Evolutionary conservation across 2,329 filamentous ascomycete genomes (phyloP), one percentile per base, ranked within the genome.

Genomic region (Fonsecaea pugnacius): DNA sequence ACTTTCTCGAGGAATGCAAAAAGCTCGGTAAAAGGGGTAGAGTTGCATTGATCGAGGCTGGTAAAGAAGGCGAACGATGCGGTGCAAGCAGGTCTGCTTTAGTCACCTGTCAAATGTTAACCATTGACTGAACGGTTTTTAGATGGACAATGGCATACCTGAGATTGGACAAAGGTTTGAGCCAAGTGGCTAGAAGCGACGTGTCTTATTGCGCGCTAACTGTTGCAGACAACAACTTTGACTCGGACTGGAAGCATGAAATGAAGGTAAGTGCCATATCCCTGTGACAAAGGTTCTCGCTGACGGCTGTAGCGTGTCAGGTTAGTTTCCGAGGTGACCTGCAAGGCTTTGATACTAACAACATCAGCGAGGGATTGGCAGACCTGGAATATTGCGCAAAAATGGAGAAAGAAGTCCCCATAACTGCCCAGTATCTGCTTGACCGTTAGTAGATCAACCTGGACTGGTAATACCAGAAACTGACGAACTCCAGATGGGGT

Each of bases 81-180:
- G 77, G 77, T 46, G 77, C 77, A 38, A 77, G 73, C 8, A 72
- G 76, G 56, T 78, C 18, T 54, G 60, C 43, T 36, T 24, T 27
- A 27, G 16, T 6, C 10, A n/a, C 27, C 36, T 12, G n/a, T 10
- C 55, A 7, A 24, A 12, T n/a, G 24, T 24, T 14, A 27, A 12
- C 16, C 16, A 14, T 56, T 40, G 16, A 38, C n/a, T 57, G 36
- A 54, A 35, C 16, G 21, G 6, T 7, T 9, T 60, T 8, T 21
- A 60, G 65, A 48, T 67, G 77, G 77, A 79, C 76, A 3, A 78
- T 78, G 75, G 76, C 78, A 4, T 78, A 78, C 64, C 71, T 80
- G 7, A 70, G 76, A n/a, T 67, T 80, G 6, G 76, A 78, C 70
- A 75, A 75, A 64, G 62, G 62, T 60, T 12, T 50, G 62, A 32